Evolutionary conservation across 2,329 filamentous ascomycete genomes (phyloP).

Genomic region (Aciculosporium take): DNA sequence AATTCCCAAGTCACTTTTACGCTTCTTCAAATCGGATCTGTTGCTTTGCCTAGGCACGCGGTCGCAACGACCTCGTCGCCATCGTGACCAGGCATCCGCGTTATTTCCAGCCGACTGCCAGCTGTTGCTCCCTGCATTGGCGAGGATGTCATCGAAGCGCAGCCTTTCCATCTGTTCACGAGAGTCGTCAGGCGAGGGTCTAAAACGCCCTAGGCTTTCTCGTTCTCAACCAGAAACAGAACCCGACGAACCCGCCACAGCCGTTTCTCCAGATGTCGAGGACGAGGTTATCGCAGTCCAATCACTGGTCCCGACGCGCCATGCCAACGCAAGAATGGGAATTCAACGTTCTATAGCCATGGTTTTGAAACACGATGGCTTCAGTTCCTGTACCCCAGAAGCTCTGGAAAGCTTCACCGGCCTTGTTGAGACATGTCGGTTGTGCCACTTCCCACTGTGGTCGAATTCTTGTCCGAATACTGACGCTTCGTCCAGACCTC

Average conservation of each 20-base stretch:
- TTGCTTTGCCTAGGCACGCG: not conserved
- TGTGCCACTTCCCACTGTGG: not conserved
- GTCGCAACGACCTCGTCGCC: not conserved
- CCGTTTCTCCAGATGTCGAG: not conserved
- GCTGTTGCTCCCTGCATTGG: not conserved
- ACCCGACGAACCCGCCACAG: not conserved
- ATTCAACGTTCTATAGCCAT: conserved; percentile 42
- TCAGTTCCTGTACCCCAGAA: conserved; percentile 37
- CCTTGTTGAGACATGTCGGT: conserved; percentile 43
- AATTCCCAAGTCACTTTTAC: not conserved
- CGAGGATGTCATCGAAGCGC: conserved; percentile 24
- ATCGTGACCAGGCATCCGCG: not conserved
- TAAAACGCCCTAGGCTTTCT: conserved; percentile 16
- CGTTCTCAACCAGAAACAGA: not conserved
- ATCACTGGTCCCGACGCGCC: conserved; percentile 16
- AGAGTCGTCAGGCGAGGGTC: conserved; percentile 13
- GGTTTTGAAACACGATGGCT: conserved; percentile 43
- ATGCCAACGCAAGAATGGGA: conserved; percentile 20
- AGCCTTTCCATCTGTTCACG: conserved; percentile 14
- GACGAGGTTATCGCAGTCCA: conserved; percentile 10
- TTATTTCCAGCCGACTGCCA: not conserved
- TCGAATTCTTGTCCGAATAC: not conserved
- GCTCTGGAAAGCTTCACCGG: conserved; percentile 44
- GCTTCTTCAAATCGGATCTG: not conserved
- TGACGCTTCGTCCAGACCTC: conserved; percentile 28